Conservation (phyloP, 2,329 filamentous ascomycete genomes). For the Fusarium abutilonis region DNA sequence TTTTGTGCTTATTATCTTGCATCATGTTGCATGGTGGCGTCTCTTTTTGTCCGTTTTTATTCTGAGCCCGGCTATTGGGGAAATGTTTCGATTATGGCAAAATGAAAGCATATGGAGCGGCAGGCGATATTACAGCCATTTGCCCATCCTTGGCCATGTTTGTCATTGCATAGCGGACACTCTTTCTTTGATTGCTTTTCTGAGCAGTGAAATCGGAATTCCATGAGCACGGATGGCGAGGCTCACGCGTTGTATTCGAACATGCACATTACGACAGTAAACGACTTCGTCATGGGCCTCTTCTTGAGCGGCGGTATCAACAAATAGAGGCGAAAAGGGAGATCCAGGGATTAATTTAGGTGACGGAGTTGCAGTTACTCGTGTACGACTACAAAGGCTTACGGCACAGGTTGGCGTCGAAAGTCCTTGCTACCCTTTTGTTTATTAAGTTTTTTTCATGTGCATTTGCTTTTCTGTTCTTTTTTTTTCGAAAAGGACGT, state of each 20-base stretch:
- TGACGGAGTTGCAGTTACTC: constrained; percentile 47
- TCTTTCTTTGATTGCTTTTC: constrained; percentile 12
- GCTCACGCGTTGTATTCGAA: constrained; percentile 7
- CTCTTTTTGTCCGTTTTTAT: constrained; percentile 39
- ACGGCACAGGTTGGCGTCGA: constrained; percentile 39
- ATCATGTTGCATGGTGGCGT: constrained; percentile 53
- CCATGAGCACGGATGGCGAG: constrained; percentile 8
- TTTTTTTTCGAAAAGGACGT: constrained; percentile 32
- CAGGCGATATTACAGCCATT: constrained; percentile 17
- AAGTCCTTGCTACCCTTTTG: constrained; percentile 29
- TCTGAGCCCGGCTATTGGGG: constrained; percentile 35
- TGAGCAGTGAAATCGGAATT: neutral
- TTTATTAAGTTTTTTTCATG: constrained; percentile 16
- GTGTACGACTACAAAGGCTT: constrained; percentile 49
- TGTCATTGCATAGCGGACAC: constrained; percentile 22
- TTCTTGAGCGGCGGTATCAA: constrained; percentile 25
- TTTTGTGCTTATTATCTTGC: constrained; percentile 42
- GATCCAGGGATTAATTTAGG: constrained; percentile 45
- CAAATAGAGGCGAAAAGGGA: constrained; percentile 33
- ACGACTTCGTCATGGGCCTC: constrained; percentile 31
- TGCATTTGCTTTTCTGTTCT: constrained; percentile 15
- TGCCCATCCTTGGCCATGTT: constrained; percentile 17
- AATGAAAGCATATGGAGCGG: constrained; percentile 41
- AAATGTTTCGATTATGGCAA: constrained; percentile 36
- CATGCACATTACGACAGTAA: constrained; percentile 30